Evolutionary conservation across 1,139 yeast species (phyloP).

Genomic region (Tardiomyces digboiensis): DNA sequence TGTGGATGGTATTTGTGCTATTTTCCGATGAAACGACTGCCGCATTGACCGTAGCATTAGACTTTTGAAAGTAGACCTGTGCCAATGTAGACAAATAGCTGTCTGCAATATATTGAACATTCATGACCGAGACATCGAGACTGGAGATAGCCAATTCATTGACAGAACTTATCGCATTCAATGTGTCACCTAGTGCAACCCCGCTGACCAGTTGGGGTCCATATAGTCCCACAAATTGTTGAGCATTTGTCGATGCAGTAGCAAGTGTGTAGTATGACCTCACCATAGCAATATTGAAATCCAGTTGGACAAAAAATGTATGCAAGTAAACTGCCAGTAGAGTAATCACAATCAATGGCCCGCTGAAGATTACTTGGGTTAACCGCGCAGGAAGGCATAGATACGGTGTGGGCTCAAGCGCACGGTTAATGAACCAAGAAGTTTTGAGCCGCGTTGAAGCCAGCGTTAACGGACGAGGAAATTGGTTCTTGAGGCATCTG

Average conservation of each 20-base stretch:
- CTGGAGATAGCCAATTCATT: neutral
- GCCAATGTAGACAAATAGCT: neutral
- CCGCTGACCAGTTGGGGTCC: constrained; percentile 2
- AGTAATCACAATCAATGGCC: constrained; percentile 9
- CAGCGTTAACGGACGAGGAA: neutral
- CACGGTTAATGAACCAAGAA: neutral
- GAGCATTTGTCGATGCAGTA: constrained; percentile 1
- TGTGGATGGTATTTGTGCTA: neutral
- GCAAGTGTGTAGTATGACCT: neutral
- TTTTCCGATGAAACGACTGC: neutral
- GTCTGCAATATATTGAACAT: neutral
- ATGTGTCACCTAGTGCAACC: neutral
- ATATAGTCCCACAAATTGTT: neutral
- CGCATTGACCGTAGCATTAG: neutral
- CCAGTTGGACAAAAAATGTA: constrained; percentile 4
- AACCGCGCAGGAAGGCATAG: constrained; percentile 13
- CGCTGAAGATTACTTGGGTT: constrained; percentile 12
- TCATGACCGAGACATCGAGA: constrained; percentile 1
- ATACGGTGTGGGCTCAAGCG: constrained; percentile 12
- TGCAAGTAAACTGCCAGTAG: constrained; percentile 10
- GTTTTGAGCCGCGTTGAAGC: neutral
- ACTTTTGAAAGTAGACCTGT: neutral
- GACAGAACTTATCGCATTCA: neutral
- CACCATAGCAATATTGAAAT: constrained; percentile 1
- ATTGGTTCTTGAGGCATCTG: neutral